A percentile compares a stretch with the other conserved stretches of the same genome.
Conservation (phyloP, 208 protist genomes). For the Leishmania mexicana region DNA sequence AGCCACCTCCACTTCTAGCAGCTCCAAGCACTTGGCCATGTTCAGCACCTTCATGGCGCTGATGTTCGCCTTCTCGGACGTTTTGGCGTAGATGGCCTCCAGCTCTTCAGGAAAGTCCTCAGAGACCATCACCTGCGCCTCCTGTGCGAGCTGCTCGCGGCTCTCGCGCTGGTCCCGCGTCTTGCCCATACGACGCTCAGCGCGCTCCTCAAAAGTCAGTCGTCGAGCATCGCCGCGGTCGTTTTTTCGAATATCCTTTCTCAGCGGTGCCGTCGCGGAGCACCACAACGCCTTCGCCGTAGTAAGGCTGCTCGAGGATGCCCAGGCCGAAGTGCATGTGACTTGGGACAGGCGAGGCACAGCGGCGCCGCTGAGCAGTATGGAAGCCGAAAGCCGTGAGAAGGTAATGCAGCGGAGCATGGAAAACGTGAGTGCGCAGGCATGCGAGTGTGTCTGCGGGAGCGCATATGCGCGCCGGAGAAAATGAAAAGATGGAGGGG, state of each 20-base stretch:
- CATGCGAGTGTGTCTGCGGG: not conserved
- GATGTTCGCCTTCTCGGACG: slow-evolving; percentile 76
- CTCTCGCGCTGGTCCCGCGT: slow-evolving; percentile 58
- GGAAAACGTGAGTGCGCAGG: not conserved
- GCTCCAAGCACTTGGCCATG: slow-evolving; percentile 88
- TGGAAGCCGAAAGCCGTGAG: not conserved
- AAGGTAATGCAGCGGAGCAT: not conserved
- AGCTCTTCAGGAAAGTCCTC: slow-evolving; percentile 84
- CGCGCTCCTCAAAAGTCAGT: slow-evolving; percentile 84
- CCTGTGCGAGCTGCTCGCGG: slow-evolving; percentile 67
- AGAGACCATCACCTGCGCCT: slow-evolving; percentile 65
- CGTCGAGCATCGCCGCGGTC: slow-evolving; percentile 77
- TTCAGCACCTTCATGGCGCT: slow-evolving; percentile 88
- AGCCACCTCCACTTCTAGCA: slow-evolving; percentile 71
- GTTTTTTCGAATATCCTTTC: slow-evolving; percentile 68
- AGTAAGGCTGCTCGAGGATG: not conserved
- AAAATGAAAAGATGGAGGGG: not conserved
- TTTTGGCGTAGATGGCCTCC: slow-evolving; percentile 55
- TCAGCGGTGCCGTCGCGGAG: slow-evolving; percentile 21
- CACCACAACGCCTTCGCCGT: slow-evolving; percentile 6
- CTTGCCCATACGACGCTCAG: slow-evolving; percentile 79
- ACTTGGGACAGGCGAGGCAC: not conserved
- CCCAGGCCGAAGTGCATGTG: not conserved
- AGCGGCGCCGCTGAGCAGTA: not conserved
- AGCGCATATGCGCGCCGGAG: not conserved